These are phyloP conservation scores for Huntiella moniliformis DNA, from an alignment of 2,329 filamentous ascomycete species.

Conservation along the genomic window DNA sequence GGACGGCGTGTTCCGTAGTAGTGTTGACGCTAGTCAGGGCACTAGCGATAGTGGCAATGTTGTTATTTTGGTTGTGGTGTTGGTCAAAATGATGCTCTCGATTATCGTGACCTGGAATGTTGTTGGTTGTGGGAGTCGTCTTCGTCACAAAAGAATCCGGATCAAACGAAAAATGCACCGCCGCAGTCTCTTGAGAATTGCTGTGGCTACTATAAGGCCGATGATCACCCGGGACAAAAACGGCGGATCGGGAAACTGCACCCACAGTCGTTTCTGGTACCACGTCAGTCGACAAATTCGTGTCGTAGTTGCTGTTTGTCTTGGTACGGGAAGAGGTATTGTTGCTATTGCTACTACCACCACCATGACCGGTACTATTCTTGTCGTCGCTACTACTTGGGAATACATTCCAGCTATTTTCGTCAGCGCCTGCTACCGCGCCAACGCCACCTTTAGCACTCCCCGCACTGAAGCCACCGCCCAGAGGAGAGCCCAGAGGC, in stretches of 20 bases:
- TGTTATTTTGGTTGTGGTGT: conserved; percentile 1
- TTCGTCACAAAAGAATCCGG: conserved; percentile 4
- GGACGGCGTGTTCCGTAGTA: no score
- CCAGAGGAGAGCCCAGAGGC: no score
- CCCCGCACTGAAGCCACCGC: no score
- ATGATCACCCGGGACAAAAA: background rate
- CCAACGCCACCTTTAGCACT: no score
- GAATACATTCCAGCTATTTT: no score
- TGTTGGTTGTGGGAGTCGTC: background rate
- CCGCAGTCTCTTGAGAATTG: conserved; percentile 5
- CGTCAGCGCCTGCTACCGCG: no score
- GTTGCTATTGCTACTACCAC: no score
- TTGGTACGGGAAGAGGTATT: background rate
- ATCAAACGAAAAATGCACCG: conserved; percentile 4
- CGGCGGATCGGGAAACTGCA: background rate
- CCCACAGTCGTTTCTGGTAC: background rate
- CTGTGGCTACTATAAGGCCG: background rate
- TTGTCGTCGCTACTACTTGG: background rate
- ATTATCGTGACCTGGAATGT: background rate
- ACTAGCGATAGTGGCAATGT: no score
- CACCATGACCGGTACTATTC: background rate
- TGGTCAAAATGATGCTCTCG: background rate
- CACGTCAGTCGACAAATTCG: background rate
- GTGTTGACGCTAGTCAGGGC: no score
- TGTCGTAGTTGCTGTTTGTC: background rate